Conservation (phyloP, 1,284 basidiomycete species). For the Trametes versicolor region DNA sequence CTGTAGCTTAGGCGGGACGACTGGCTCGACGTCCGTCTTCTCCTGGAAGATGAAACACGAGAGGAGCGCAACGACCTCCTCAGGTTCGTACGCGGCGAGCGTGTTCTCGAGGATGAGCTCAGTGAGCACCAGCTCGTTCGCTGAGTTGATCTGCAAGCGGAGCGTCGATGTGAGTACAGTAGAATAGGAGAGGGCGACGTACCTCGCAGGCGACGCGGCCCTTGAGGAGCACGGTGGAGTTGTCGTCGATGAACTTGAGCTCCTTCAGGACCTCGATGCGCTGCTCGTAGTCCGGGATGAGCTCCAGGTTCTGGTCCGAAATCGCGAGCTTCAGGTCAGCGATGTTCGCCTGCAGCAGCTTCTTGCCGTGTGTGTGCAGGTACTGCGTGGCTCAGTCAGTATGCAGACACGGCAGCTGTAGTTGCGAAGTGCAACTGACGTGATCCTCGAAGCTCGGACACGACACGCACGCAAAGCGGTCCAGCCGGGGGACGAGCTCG, state of each 20-base stretch:
- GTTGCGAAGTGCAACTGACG: constrained; percentile 52
- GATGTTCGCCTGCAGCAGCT: constrained; percentile 78
- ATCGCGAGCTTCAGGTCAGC: constrained; percentile 81
- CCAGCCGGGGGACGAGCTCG: constrained; percentile 54
- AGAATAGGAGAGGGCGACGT: constrained; percentile 19
- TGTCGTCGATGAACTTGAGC: constrained; percentile 92
- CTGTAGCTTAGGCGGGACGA: constrained; percentile 80
- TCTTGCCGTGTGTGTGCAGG: constrained; percentile 71
- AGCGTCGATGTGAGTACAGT: neutral
- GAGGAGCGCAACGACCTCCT: constrained; percentile 96
- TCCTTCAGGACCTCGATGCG: constrained; percentile 92
- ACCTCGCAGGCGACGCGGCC: constrained; percentile 99
- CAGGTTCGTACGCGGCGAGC: constrained; percentile 89
- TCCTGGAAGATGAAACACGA: constrained; percentile 99
- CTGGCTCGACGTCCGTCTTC: constrained; percentile 90
- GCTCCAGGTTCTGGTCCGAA: constrained; percentile 96
- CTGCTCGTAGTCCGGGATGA: constrained; percentile 97
- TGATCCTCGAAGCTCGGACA: constrained; percentile 77
- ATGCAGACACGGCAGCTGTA: too few relatives aligned
- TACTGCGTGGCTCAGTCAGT: constrained; percentile 17
- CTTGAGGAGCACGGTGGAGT: constrained; percentile 94
- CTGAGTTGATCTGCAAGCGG: constrained; percentile 89
- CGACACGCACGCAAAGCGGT: constrained; percentile 57
- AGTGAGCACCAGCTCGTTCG: constrained; percentile 94
- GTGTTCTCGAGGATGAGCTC: constrained; percentile 98